Conservation (phyloP, 2,329 filamentous ascomycete species). For the Aureobasidium leucospermi region DNA sequence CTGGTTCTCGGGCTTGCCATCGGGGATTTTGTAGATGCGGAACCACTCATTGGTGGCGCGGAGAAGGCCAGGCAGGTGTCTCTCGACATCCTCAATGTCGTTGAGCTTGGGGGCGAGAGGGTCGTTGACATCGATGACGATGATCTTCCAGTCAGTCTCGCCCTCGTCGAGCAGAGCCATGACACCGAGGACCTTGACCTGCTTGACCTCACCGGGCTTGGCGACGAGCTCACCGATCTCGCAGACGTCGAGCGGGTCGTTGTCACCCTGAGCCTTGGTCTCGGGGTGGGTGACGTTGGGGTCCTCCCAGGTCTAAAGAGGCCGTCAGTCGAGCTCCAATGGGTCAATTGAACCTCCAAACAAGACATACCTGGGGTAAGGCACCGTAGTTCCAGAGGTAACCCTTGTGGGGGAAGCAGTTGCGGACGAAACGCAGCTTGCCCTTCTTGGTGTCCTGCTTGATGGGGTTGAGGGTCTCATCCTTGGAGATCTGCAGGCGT, state of each 20-base stretch:
- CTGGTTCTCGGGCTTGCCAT: conserved; percentile 99
- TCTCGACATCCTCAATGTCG: conserved; percentile 97
- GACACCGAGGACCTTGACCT: conserved; percentile 98
- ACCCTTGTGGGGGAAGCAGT: conserved; percentile 99
- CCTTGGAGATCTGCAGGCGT: conserved; percentile 79
- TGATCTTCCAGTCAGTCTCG: conserved; percentile 99
- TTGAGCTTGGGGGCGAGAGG: conserved; percentile 93
- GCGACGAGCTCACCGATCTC: conserved; percentile 98
- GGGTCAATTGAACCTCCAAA: not conserved
- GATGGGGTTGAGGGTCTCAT: conserved; percentile 96
- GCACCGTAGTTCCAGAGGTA: conserved; percentile 99
- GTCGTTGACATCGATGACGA: conserved; percentile 98
- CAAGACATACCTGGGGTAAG: conserved; percentile 76
- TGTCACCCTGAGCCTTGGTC: conserved; percentile 99
- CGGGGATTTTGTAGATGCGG: conserved; percentile 99
- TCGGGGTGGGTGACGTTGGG: conserved; percentile 92
- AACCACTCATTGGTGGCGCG: conserved; percentile 99
- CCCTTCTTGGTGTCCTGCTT: conserved; percentile 99
- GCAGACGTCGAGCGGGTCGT: conserved; percentile 98
- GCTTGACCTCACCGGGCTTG: conserved; percentile 94
- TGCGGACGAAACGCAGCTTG: conserved; percentile 98
- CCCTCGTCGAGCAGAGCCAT: conserved; percentile 99
- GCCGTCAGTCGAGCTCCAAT: conserved; percentile 11
- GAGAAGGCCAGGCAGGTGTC: conserved; percentile 92
- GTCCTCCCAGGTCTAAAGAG: conserved; percentile 89